Base-by-base conservation (phyloP, 169 alveolate species). In the Eimeria acervulina region DNA sequence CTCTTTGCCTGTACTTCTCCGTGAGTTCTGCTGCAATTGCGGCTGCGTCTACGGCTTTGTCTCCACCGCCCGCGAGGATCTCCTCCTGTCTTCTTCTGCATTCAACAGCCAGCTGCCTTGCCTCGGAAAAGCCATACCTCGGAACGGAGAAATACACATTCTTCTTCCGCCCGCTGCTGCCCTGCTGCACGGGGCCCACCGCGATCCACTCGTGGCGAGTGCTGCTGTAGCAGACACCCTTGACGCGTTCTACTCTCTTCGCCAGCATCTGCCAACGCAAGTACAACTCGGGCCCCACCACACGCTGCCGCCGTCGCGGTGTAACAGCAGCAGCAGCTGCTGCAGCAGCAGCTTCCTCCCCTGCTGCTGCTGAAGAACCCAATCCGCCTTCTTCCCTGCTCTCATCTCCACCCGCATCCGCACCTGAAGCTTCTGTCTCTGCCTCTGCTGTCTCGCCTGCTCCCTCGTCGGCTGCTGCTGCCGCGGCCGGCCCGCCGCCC, bases 161-260 rank as follows among this genome's bases (percentile, higher is more conserved):
- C 51, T 89, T 89, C 72, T 89, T 89, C 31, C 95, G 19, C 72
- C 88, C 95, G 72, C 88, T 68, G 66, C 93, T 87, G 42, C 95
- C 95, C 26, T 63, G 88, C 76, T 78, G 89, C 26, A 91, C 83
- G 8, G 95, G 90, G 28, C 95, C 81, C 38, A 72, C 95, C n/a
- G 90, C 88, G 0, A 91, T 91, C 95, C 95, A 91, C 83, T 72
- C 95, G 47, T 91, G 95, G 61, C 95, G 70, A 7, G 90, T 74
- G 66, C 83, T 52, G 90, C 95, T 91, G 91, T 72, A 91, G 51
- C 90, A 91, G 26, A 91, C 95, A 19, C 95, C 95, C 90, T 91
- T 72, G 42, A 91, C 70, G 33, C 90, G 59, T 13, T 76, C 90
- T 12, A 74, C 90, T 12, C 33, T 31, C 78, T 55, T 72, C 40